Percentiles rank a stretch among this genome's conserved stretches.
phyloP scores from a whole-genome alignment of 2,329 filamentous ascomycete genomes.

The Pseudogymnoascus verrucosus region DNA sequence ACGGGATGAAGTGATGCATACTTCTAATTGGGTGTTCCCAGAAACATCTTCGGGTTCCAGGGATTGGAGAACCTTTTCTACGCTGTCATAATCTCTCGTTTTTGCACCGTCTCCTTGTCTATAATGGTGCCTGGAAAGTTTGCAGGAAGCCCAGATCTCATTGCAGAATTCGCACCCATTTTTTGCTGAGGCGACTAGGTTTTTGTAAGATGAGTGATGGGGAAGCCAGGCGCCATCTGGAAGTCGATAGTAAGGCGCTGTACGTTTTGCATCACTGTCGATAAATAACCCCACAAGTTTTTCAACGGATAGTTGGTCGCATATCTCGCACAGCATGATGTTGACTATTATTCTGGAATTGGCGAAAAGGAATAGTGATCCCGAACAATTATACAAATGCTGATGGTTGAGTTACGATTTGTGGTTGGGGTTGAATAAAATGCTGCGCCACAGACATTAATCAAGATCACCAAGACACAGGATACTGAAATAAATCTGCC shows the following conservation, averaged over 20 bases:
- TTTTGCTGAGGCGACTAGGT: neutral
- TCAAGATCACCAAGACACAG: neutral
- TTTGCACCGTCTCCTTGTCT: neutral
- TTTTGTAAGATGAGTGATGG: neutral
- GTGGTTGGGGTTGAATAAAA: neutral
- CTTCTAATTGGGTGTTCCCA: neutral
- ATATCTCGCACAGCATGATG: conserved; percentile 1
- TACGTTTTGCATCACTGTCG: neutral
- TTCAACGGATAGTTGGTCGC: neutral
- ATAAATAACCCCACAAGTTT: neutral
- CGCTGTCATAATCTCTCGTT: neutral
- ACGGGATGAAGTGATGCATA: neutral
- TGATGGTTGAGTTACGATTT: neutral
- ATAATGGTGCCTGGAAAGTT: neutral
- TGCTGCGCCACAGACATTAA: neutral
- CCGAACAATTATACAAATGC: neutral
- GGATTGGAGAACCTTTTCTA: neutral
- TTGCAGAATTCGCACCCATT: neutral
- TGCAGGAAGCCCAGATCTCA: neutral
- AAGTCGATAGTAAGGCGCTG: neutral
- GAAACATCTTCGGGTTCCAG: neutral
- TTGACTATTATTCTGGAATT: neutral
- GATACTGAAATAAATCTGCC: neutral
- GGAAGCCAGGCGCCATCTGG: neutral
- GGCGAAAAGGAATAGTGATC: neutral